Conservation (phyloP, 805 yeast genomes). For the Spathaspora arborariae region DNA sequence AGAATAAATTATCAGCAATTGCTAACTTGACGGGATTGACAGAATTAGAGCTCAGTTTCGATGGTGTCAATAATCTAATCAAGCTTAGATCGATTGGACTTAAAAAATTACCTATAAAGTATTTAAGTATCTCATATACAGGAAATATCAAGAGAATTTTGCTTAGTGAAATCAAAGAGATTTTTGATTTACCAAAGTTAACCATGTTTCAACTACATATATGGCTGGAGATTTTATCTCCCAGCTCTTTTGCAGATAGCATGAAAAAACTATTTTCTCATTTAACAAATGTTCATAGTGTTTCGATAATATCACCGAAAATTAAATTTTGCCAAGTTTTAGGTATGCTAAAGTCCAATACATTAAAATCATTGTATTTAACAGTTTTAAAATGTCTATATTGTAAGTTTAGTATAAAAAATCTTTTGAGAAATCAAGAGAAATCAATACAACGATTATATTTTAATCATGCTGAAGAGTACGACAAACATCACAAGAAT, state of each 20-base stretch:
- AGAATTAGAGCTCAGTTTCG: background rate
- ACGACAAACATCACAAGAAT: no score
- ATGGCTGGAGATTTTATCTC: background rate
- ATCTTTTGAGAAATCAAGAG: no score
- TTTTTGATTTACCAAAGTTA: background rate
- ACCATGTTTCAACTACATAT: background rate
- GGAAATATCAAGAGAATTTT: background rate
- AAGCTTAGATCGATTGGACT: background rate
- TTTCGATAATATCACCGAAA: no score
- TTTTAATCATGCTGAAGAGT: no score
- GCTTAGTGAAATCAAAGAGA: background rate
- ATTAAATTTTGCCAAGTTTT: no score
- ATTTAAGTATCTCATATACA: background rate
- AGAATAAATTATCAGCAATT: background rate
- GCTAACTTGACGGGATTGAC: background rate
- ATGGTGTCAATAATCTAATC: background rate
- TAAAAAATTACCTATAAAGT: background rate
- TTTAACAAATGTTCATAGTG: background rate
- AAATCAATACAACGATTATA: no score
- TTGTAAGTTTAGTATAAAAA: no score
- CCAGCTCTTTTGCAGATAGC: background rate
- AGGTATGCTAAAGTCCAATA: no score
- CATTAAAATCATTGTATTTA: no score
- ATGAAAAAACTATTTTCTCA: background rate
- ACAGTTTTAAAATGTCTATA: no score